Evolutionary conservation across 352 stramenopile genomes (phyloP).

Genomic region (Aphanomyces cochlioides): DNA sequence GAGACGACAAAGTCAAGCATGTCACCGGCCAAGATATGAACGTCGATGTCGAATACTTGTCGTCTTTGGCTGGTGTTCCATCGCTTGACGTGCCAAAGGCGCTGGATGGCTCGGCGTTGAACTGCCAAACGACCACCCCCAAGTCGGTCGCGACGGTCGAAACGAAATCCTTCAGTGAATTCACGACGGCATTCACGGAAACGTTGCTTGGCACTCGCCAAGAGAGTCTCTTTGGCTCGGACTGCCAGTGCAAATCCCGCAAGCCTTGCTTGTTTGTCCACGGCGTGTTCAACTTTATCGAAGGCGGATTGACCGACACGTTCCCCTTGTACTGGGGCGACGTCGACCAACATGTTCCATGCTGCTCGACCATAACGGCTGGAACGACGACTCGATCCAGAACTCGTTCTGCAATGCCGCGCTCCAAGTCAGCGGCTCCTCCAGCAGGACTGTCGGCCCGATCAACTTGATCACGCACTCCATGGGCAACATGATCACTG

Average conservation of each 20-base stretch:
- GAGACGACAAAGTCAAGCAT: constrained; percentile 14
- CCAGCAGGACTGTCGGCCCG: constrained; percentile 30
- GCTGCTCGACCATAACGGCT: background rate
- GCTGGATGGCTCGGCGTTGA: constrained; percentile 15
- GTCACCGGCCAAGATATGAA: constrained; percentile 33
- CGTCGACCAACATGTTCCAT: background rate
- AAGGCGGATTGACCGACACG: background rate
- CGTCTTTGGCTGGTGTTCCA: background rate
- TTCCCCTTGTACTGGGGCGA: background rate
- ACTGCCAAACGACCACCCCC: constrained; percentile 22
- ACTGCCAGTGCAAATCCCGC: no score
- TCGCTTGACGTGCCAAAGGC: constrained; percentile 9
- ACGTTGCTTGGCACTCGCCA: no score
- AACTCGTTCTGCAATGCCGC: constrained; percentile 32
- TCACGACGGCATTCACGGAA: no score
- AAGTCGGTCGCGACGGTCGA: no score
- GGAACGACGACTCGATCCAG: constrained; percentile 32
- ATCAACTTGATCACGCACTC: constrained; percentile 42
- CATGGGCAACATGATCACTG: constrained; percentile 45
- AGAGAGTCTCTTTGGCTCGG: no score
- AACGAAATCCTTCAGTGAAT: no score
- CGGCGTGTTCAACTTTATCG: background rate
- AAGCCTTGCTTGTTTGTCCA: constrained; percentile 5
- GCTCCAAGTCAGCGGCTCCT: constrained; percentile 19
- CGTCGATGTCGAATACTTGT: constrained; percentile 26